Percentiles rank a stretch among this genome's conserved stretches.
These are phyloP conservation scores for Kewa caespitosa DNA, from an alignment of 179 eudicot genomes.

Conservation along the genomic window DNA sequence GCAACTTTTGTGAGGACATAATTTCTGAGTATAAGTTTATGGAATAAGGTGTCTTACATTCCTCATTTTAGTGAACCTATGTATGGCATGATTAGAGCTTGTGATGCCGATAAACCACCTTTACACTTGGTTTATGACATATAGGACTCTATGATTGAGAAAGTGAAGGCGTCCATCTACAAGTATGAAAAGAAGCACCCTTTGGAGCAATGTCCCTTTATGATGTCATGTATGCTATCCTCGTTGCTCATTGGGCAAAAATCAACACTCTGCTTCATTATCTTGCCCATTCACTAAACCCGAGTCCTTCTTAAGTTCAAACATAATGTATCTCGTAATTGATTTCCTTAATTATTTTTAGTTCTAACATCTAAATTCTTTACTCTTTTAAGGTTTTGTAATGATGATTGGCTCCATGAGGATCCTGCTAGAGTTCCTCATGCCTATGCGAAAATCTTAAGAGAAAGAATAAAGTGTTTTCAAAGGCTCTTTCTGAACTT, in stretches of 20 bases:
- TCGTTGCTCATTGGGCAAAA: slow-evolving; percentile 19
- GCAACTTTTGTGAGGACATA: not conserved
- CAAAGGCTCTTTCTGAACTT: not conserved
- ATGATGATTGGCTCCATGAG: not conserved
- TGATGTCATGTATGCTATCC: slow-evolving; percentile 17
- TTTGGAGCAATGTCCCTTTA: not conserved
- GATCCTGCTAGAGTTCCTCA: no score
- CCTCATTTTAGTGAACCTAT: slow-evolving; percentile 13
- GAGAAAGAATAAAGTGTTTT: not conserved
- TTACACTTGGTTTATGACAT: slow-evolving; percentile 30
- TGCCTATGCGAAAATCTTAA: no score
- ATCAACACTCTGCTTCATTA: slow-evolving; percentile 15
- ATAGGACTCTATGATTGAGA: slow-evolving; percentile 27
- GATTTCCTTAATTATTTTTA: not conserved
- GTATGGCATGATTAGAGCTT: slow-evolving; percentile 25
- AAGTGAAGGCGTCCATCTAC: slow-evolving; percentile 21
- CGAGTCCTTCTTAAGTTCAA: not conserved
- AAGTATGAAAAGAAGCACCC: not conserved
- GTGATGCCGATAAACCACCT: slow-evolving; percentile 9
- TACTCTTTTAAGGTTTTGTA: not conserved
- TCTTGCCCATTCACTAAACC: slow-evolving; percentile 14
- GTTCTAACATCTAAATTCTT: not conserved
- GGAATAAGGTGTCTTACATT: slow-evolving; percentile 19
- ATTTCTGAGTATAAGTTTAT: slow-evolving; percentile 6
- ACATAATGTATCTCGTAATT: no score